These are phyloP conservation scores for Aspergillus piperis DNA, from an alignment of 2,329 filamentous ascomycete genomes.

Conservation along the genomic window DNA sequence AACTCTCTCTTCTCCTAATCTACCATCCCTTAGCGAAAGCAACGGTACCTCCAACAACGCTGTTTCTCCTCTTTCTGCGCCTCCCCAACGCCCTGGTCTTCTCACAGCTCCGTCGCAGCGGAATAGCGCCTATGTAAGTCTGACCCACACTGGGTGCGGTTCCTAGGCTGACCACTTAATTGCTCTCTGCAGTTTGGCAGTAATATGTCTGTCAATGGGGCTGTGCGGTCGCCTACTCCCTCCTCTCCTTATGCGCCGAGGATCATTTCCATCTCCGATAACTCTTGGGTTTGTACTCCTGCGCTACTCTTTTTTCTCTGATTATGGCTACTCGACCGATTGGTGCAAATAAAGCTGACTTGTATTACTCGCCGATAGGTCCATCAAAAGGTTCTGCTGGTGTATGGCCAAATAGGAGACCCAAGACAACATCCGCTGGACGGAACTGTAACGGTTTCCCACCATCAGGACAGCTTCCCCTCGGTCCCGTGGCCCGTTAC, in stretches of 20 bases:
- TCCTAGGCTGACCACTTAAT: neutral
- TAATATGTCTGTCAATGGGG: conserved; percentile 35
- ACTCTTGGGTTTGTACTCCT: conserved; percentile 72
- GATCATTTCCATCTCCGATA: conserved; percentile 76
- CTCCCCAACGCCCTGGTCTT: conserved; percentile 50
- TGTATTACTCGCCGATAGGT: conserved; percentile 57
- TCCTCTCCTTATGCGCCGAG: conserved; percentile 79
- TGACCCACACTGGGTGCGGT: conserved; percentile 10
- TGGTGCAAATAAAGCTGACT: neutral
- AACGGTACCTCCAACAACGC: conserved; percentile 47
- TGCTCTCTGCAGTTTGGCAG: conserved; percentile 36
- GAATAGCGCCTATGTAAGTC: conserved; percentile 46
- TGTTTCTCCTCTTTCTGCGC: conserved; percentile 41
- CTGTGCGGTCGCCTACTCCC: conserved; percentile 56
- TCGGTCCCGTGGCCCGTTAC: conserved; percentile 82
- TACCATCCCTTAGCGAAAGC: conserved; percentile 52
- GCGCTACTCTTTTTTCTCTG: neutral
- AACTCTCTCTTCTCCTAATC: conserved; percentile 65
- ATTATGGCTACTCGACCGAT: neutral
- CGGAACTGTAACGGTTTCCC: conserved; percentile 75
- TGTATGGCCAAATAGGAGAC: conserved; percentile 81
- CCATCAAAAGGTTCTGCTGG: conserved; percentile 83
- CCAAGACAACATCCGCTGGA: conserved; percentile 68
- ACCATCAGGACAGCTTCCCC: conserved; percentile 84
- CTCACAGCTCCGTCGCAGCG: conserved; percentile 42